Conservation (phyloP, 129 eudicot species). For the Mikania micrantha region DNA sequence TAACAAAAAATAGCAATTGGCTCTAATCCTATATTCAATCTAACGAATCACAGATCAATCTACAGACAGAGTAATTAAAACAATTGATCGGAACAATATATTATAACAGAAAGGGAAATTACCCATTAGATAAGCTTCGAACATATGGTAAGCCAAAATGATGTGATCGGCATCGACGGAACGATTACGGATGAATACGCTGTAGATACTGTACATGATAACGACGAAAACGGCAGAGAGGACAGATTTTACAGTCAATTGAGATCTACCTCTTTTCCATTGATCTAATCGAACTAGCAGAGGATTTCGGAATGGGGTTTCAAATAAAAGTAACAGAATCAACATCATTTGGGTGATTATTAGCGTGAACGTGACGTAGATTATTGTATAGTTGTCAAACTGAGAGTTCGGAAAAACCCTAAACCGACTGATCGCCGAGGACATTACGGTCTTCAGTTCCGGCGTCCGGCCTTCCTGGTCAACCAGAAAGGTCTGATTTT, state of each 20-base stretch:
- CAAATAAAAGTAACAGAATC: slow-evolving; percentile 37
- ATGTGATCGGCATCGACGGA: slow-evolving; percentile 25
- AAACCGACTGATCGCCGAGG: slow-evolving; percentile 1
- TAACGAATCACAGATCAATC: background rate
- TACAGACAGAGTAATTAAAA: background rate
- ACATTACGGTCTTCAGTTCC: background rate
- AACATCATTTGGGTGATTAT: slow-evolving; percentile 26
- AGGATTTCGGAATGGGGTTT: slow-evolving; percentile 35
- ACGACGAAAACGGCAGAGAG: slow-evolving; percentile 28
- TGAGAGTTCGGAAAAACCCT: background rate
- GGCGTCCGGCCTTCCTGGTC: background rate
- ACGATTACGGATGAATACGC: slow-evolving; percentile 25
- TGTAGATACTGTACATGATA: slow-evolving; percentile 24
- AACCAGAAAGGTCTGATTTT: slow-evolving; percentile 9
- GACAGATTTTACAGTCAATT: slow-evolving; percentile 30
- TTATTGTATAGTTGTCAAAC: slow-evolving; percentile 1
- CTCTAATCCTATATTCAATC: background rate
- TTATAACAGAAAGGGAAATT: background rate
- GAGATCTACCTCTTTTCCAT: slow-evolving; percentile 39
- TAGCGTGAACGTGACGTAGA: slow-evolving; percentile 31
- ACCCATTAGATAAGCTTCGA: slow-evolving; percentile 28
- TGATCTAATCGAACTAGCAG: slow-evolving; percentile 35
- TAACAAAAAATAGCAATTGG: no score
- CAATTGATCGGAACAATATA: background rate
- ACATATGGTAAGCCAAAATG: slow-evolving; percentile 24